Base-by-base conservation (phyloP, 495 filamentous ascomycete genomes). In the Paragyromitra xinjiangensis region DNA sequence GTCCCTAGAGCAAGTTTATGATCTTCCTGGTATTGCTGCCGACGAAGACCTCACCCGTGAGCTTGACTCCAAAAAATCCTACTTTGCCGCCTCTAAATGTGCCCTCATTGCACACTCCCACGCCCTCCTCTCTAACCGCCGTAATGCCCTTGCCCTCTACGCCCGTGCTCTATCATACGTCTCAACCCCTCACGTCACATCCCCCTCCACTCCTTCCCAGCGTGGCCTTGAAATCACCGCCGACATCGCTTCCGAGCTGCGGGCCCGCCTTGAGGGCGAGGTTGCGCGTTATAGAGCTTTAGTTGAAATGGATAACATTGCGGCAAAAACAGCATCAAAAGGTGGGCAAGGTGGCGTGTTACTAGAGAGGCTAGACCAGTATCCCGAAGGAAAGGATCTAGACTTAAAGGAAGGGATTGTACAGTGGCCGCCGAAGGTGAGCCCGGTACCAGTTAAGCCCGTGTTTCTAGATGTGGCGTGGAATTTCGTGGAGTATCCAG, bases 401-500 rank as follows among this genome's bases (percentile, higher is more conserved):
- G 90, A 97, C 81, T 87, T 97, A 51, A 85, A 85, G 14, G 92
- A 95, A 71, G 80, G 80, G n/a, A 87, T 99, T 40, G 95, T 97
- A 19, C 87, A 88, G 0, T 98, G 94, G 82, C 96, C 95, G 5
- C 95, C 95, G 0, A 89, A 89, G 77, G 85, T 97, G 67, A 89
- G 92, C 69, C 88, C 92, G 0, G 89, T 98, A 48, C 94, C 95
- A 0, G 94, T 98, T 16, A 99, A 99, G 84, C 96, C 95, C 16
- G 83, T 99, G 16, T 98, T 98, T 87, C 88, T 98, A 58, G 95
- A 99, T 83, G 92, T 97, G 12, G 95, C 95, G 16, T 98, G 93
- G 92, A 99, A 98, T 83, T 99, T 97, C 82, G 93, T 99, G 73
- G 91, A 94, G 24, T 99, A 99, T 83, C 94, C 95, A 1, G 92